Percentiles rank a stretch among this genome's conserved stretches.
phyloP scores from a whole-genome alignment of 306 rosid genomes.

The Rosa rugosa region DNA sequence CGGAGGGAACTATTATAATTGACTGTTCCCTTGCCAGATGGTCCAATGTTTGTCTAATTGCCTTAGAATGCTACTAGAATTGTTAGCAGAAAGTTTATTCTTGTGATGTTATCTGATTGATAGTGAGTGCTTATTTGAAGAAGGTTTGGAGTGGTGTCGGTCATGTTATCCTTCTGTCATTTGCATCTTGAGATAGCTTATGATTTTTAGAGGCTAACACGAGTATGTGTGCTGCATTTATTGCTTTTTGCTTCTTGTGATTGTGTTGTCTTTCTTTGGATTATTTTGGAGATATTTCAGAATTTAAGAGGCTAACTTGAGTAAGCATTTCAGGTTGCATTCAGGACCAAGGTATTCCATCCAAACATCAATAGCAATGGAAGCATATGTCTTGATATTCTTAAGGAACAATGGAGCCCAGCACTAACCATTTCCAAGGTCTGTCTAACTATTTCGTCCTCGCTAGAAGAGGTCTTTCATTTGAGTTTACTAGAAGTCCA shows the following conservation, averaged over 20 bases:
- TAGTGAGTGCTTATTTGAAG: neutral
- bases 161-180: conserved; percentile 2
- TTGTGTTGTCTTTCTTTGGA: neutral
- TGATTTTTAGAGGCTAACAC: neutral
- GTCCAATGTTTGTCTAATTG: neutral
- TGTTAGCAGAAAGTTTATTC: neutral
- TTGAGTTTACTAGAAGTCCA: neutral
- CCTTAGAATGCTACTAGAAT: neutral
- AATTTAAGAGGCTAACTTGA: conserved; percentile 3
- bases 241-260: neutral
- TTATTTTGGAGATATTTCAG: neutral
- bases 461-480: neutral
- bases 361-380: conserved; percentile 91
- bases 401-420: conserved; percentile 92
- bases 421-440: conserved; percentile 88
- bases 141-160: neutral
- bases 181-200: neutral
- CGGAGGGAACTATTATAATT: neutral
- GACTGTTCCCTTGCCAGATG: neutral
- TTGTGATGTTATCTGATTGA: neutral
- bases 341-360: conserved; percentile 94
- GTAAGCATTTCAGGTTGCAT: conserved; percentile 63
- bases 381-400: conserved; percentile 87
- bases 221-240: neutral
- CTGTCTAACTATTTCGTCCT: conserved; percentile 20